Percentiles rank a stretch among this genome's conserved stretches.
phyloP scores from a whole-genome alignment of 805 yeast genomes.

The Isabelozyma rhagii region DNA sequence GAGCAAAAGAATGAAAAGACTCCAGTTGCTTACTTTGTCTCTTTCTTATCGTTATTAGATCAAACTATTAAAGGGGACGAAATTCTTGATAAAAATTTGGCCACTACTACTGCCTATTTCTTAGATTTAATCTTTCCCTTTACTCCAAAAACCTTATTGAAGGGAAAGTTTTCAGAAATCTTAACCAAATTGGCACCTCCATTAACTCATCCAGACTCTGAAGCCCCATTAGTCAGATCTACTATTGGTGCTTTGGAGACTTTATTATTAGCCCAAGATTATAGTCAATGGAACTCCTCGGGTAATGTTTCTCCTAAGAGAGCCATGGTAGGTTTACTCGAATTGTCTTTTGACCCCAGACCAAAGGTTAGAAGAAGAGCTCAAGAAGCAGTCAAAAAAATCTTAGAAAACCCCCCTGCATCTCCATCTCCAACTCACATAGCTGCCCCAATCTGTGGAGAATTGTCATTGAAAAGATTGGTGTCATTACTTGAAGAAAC shows the following conservation, averaged over 20 bases:
- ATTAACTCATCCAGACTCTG: conserved; percentile 62
- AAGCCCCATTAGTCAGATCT: conserved; percentile 79
- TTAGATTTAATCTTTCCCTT: conserved; percentile 76
- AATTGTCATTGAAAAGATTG: conserved; percentile 58
- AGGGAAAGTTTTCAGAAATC: conserved; percentile 73
- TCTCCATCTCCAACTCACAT: conserved; percentile 79
- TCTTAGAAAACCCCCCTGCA: conserved; percentile 66
- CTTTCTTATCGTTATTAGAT: conserved; percentile 77
- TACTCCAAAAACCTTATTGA: conserved; percentile 65
- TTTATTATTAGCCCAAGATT: conserved; percentile 75
- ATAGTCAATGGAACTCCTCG: conserved; percentile 65
- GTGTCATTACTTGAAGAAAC: conserved; percentile 40
- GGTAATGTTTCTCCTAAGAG: conserved; percentile 70
- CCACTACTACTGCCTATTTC: conserved; percentile 74
- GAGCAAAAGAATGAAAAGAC: conserved; percentile 60
- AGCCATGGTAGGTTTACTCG: conserved; percentile 75
- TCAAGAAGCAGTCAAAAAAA: conserved; percentile 72
- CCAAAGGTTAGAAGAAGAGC: conserved; percentile 97
- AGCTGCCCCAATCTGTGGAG: conserved; percentile 69
- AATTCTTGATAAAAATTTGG: conserved; percentile 60
- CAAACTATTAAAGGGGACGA: conserved; percentile 55
- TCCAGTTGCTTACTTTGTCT: conserved; percentile 81
- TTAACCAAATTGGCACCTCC: conserved; percentile 79
- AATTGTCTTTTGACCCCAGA: conserved; percentile 78
- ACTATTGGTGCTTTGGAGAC: conserved; percentile 84